Evolutionary conservation across 163 green algal species (phyloP).

Genomic region (Scenedesmus sp.): DNA sequence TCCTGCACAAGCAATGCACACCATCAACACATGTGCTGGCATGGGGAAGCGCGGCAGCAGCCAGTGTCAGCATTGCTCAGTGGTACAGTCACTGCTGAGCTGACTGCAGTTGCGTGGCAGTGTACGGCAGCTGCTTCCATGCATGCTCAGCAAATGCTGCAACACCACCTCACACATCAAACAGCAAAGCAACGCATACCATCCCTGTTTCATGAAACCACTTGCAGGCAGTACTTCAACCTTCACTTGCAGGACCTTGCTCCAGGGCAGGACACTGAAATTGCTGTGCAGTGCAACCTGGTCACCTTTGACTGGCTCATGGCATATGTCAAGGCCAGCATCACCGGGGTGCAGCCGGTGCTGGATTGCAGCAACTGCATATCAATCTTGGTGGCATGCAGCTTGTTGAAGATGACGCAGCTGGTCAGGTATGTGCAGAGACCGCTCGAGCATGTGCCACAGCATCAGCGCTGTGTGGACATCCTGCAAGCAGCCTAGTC

Average conservation of each 20-base stretch:
- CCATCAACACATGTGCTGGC: too few relatives aligned
- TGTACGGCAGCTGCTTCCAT: too few relatives aligned
- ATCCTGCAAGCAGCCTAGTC: neutral
- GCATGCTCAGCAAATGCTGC: too few relatives aligned
- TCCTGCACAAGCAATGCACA: too few relatives aligned
- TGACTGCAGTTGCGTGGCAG: too few relatives aligned
- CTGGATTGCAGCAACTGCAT: conserved; percentile 39
- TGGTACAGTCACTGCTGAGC: too few relatives aligned
- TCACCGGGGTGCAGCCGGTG: neutral
- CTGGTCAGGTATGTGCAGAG: neutral
- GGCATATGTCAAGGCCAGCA: conserved; percentile 38
- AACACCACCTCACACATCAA: neutral
- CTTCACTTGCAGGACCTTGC: neutral
- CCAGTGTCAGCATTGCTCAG: too few relatives aligned
- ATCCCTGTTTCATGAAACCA: neutral
- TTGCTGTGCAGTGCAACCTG: conserved; percentile 25
- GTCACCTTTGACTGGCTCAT: conserved; percentile 37
- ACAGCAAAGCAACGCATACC: neutral
- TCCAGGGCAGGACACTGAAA: conserved; percentile 34
- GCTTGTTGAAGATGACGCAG: neutral
- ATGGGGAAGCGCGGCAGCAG: neutral
- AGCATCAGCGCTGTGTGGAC: neutral
- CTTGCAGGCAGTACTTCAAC: conserved; percentile 1
- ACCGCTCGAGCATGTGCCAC: neutral
- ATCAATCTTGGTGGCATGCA: conserved; percentile 20